Evolutionary conservation across 305 asterid genomes (phyloP), one percentile per base, ranked within the genome.

Genomic region (Rubia peregrina): DNA sequence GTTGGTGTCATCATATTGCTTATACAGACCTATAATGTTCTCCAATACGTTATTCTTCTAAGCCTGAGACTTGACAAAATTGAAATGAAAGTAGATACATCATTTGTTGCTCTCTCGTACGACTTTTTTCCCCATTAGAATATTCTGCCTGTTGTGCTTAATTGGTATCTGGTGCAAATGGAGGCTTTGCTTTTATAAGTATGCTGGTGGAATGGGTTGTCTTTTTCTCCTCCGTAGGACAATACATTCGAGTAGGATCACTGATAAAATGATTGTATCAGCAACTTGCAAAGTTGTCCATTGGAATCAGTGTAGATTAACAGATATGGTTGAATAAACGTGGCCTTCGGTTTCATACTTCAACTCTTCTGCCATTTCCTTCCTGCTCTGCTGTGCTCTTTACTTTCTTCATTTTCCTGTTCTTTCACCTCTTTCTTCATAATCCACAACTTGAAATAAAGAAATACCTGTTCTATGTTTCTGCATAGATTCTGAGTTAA

Each of bases 401-500:
- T 8, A 56, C 30, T 6, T 51, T 46, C 46, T 42, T 42, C 51
- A 44, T 12, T 30, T 44, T 66, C 8, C 42, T n/a, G 1, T 67
- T 17, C 9, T 11, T 6, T 44, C 49, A 66, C 41, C 48, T 19
- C 59, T 26, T 55, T 67, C 69, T 51, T 67, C 19, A 22, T 16
- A 61, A 5, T 24, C 24, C 40, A 21, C 4, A 36, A 40, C 33
- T 30, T 46, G 49, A 22, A 9, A 42, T 19, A 26, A 16, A 65
- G 38, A 46, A 61, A 9, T 74, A 11, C 56, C 11, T 13, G 53
- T 67, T 77, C 68, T 75, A 77, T 75, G 41, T 77, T 68, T 78
- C 73, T 59, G 38, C 71, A 62, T 84, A 93, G 98, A 83, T 71
- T 90, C 83, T 44, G 90, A 84, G 79, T 83, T 93, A 61, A 90